Evolutionary conservation across 176 grass and related monocot genomes (phyloP).

Genomic region (Oryza coarctata): DNA sequence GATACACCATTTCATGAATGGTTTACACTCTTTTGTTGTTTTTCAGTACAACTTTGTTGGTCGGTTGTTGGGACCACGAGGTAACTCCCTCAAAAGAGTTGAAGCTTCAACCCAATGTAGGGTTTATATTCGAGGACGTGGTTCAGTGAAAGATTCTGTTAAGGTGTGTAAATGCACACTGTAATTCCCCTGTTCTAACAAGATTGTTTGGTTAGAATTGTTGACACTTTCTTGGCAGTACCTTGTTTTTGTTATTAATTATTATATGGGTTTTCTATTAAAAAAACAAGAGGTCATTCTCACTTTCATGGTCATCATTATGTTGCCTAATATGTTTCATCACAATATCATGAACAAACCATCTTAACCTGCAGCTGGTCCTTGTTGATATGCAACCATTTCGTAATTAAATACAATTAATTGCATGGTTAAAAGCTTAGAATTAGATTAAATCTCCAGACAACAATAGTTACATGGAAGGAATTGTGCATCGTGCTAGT

Average conservation of each 20-base stretch:
- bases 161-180: constrained; percentile 63
- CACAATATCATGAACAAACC: constrained; percentile 6
- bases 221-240: neutral
- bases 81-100: constrained; percentile 99
- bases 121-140: constrained; percentile 90
- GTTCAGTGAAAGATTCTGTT: constrained; percentile 93
- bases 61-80: constrained; percentile 85
- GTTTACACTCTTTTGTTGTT: constrained; percentile 27
- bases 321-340: neutral
- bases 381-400: constrained; percentile 11
- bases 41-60: constrained; percentile 97
- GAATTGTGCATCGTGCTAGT: neutral
- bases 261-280: neutral
- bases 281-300: neutral
- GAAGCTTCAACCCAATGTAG: constrained; percentile 95
- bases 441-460: neutral
- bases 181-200: constrained; percentile 5
- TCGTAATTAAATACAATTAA: neutral
- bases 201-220: constrained; percentile 1
- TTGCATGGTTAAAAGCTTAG: neutral
- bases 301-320: neutral
- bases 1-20: constrained; percentile 26
- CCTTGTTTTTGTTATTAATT: neutral
- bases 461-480: neutral
- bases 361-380: neutral